Evolutionary conservation across 1,139 yeast genomes (phyloP), one percentile per base, ranked within the genome.

Genomic region (Neolecta irregularis): DNA sequence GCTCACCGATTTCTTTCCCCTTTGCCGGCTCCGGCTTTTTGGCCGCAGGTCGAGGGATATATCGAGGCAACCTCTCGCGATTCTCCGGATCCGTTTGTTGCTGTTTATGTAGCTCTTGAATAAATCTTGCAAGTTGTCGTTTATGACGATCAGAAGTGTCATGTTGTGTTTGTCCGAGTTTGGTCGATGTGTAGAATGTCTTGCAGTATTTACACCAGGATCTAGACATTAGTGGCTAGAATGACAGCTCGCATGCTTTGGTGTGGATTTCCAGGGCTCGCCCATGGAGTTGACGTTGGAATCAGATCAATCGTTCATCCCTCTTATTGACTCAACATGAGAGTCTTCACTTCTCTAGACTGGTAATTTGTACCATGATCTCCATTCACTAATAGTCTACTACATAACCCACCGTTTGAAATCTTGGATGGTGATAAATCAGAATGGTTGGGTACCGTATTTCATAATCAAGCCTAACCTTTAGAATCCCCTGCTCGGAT

Each of bases 91-190:
- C 31, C 12, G 12, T 28, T 16, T 28, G 24, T 12, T 28, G 11
- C 22, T 28, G 20, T 16, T 16, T 28, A n/a, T 28, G 24, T 7
- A 28, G 22, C 20, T 28, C 21, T 11, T 24, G n/a, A 8, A 28
- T 12, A 28, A 28, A 28, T 12, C 21, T 16, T 17, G 20, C 22
- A 7, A 28, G 12, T 20, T 23, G 22, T 7, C 21, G 24, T 17
- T 37, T 24, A 24, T 37, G 40, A 22, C 40, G 23, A 9, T 37
- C 40, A 9, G 40, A 36, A 11, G 35, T 35, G 9, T 37, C 40
- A 32, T 37, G 40, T 15, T 30, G 33, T 17, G 12, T 8, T 16
- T 12, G 20, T n/a, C 22, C n/a, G 9, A 15, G 8, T 16, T 12
- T 9, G 7, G 20, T 15, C 6, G 11, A 20, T 28, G 21, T 6